Evolutionary conservation across 306 rosid genomes (phyloP).

Genomic region (Cicer yamashitae): DNA sequence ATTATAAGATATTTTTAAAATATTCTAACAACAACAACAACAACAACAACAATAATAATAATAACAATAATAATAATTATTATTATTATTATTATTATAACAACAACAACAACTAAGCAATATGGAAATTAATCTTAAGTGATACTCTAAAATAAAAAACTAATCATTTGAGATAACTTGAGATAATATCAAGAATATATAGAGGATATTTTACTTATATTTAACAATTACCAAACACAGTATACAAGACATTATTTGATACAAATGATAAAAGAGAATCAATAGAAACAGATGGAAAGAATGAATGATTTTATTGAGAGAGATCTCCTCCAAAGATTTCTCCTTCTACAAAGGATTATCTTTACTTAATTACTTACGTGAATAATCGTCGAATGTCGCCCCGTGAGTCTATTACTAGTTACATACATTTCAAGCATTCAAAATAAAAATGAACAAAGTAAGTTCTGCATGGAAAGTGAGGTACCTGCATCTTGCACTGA

Average conservation of each 20-base stretch:
- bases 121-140: not conserved
- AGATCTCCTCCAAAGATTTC: conserved; percentile 10
- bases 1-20: too few relatives aligned
- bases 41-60: too few relatives aligned
- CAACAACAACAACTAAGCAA: not conserved
- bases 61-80: too few relatives aligned
- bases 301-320: not conserved
- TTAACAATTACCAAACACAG: not conserved
- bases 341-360: not conserved
- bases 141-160: not conserved
- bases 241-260: not conserved
- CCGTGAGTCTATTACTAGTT: too few relatives aligned
- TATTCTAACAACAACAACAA: not conserved
- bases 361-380: too few relatives aligned
- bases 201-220: not conserved
- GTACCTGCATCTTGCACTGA: conserved; percentile 92
- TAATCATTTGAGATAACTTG: not conserved
- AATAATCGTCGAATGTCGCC: too few relatives aligned
- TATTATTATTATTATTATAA: too few relatives aligned
- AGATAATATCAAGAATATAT: not conserved
- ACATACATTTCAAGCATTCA: not conserved
- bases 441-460: not conserved
- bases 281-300: conserved; percentile 1
- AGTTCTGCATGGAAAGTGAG: conserved; percentile 28
- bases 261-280: not conserved